Evolutionary conservation across 352 stramenopile genomes (phyloP), one percentile per base, ranked within the genome.

Genomic region (Globisporangium heterothallicum): DNA sequence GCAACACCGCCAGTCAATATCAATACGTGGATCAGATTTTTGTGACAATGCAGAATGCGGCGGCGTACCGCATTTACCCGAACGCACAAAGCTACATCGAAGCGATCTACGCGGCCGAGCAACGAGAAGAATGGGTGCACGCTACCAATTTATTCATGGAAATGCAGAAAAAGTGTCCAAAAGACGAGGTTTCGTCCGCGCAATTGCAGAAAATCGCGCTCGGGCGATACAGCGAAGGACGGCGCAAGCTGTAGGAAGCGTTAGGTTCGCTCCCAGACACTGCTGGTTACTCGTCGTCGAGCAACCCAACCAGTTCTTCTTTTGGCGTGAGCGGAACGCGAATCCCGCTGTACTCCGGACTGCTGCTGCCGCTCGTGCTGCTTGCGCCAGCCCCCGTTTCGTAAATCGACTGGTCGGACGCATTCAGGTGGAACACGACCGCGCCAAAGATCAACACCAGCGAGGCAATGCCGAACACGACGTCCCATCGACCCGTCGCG

Each of bases 391-490:
- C 18, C 3, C 18, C 29, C 16, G 42, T 38, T 8, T 60, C 41
- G 58, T 88, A 92, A 40, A 93, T 91, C 1, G 75, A 87, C 49
- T 78, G 71, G 63, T 94, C 84, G 1, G 79, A 91, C 13, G 84
- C 78, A 41, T 74, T 78, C 41, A 64, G 82, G 46, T 92, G 81
- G 65, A 92, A 94, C 46, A 94, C 66, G 25, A 67, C 52, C 1
- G 70, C 84, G 16, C 84, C 84, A 43, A 88, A 77, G 18, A 88
- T 63, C 16, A 92, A 68, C 35, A 94, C 65, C 19, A 73, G 56
- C 12, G 79, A 72, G 45, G 82, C 80, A 40, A 94, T 92, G 18
- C 60, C 69, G 60, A 94, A 94, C 22, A 94, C 84, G 27, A 94
- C 64, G 53, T 94, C 68, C 84, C 84, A 94, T 13, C 69, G 69